These are phyloP conservation scores for Leccinum fibrillosum DNA, from an alignment of 768 basidiomycete species.

Conservation along the genomic window DNA sequence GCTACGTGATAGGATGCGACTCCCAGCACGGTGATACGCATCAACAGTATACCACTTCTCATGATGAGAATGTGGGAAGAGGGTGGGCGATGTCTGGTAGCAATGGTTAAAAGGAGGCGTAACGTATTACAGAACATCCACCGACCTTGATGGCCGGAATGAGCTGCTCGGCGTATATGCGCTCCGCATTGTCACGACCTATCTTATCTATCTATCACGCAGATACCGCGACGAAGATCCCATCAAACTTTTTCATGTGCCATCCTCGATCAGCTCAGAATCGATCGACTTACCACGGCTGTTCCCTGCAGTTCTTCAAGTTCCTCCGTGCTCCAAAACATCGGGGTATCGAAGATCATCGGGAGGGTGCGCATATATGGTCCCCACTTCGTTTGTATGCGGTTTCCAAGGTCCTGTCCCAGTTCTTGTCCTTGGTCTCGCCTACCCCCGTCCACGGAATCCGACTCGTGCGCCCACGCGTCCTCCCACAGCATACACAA, in stretches of 20 bases:
- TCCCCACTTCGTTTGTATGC: conserved; percentile 17
- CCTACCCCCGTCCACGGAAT: conserved; percentile 26
- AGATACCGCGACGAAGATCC: neutral
- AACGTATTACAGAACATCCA: neutral
- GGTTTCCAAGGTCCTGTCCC: neutral
- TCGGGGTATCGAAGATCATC: conserved; percentile 75
- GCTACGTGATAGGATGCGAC: conserved; percentile 87
- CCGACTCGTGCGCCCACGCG: conserved; percentile 61
- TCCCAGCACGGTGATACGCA: conserved; percentile 86
- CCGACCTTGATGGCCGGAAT: conserved; percentile 69
- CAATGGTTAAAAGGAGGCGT: neutral
- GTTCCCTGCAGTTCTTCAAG: conserved; percentile 76
- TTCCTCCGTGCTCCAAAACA: conserved; percentile 87
- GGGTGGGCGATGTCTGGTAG: conserved; percentile 58
- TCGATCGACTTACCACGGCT: conserved; percentile 69
- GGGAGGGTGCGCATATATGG: conserved; percentile 51
- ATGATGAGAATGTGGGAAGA: conserved; percentile 59
- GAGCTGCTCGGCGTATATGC: conserved; percentile 63
- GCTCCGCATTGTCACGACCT: conserved; percentile 79
- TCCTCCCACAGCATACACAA: conserved; percentile 97
- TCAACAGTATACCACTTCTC: conserved; percentile 59
- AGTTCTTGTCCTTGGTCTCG: neutral
- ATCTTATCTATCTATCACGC: conserved; percentile 62
- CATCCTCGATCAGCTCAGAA: neutral
- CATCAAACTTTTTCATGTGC: neutral